Conservation (phyloP, 225 moss, liverwort and hornwort genomes). For the Pseudoscleropodium purum region DNA sequence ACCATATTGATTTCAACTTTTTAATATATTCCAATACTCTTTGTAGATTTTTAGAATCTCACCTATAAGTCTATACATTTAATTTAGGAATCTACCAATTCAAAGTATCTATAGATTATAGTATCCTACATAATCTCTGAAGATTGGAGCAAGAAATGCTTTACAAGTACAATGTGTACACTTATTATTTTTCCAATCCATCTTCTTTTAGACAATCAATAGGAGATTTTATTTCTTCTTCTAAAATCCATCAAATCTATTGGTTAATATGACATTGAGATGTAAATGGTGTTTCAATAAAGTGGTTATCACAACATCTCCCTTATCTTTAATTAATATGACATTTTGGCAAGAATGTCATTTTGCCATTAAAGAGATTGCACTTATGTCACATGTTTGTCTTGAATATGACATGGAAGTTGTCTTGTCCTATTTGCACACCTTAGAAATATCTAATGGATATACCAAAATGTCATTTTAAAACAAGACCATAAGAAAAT, state of each 20-base stretch:
- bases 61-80: neutral
- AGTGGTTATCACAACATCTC: neutral
- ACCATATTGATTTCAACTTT: neutral
- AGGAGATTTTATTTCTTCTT: neutral
- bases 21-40: neutral
- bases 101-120: neutral
- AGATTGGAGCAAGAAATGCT: neutral
- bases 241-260: neutral
- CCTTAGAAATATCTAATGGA: neutral
- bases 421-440: neutral
- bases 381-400: accelerated
- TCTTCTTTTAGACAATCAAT: neutral
- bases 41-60: neutral
- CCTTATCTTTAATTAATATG: too few species aligned
- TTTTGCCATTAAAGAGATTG: neutral
- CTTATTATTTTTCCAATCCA: neutral
- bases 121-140: neutral
- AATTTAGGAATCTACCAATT: neutral
- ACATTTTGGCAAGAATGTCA: neutral
- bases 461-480: neutral
- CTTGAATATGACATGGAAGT: accelerated
- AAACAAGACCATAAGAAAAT: neutral
- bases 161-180: accelerated
- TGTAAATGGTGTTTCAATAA: neutral
- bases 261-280: neutral